Conservation (phyloP, 176 grass and related monocot species). For the Cenchrus purpureus region DNA sequence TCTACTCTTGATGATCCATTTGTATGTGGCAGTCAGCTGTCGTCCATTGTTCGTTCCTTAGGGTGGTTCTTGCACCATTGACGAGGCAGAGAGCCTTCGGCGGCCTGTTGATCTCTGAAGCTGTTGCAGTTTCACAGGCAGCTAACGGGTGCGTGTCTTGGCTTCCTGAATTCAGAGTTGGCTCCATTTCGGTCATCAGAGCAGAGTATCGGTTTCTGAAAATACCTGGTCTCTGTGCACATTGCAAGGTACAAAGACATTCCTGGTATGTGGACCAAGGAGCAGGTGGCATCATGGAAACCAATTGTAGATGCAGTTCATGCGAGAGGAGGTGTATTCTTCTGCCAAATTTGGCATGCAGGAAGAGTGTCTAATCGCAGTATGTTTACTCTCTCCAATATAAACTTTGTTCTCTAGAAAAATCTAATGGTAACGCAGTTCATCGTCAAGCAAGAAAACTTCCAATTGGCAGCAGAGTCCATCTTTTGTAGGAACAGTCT, state of each 20-base stretch:
- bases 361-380: constrained; percentile 58
- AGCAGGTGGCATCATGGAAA: constrained; percentile 71
- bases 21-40: not conserved
- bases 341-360: constrained; percentile 64
- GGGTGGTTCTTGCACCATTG: constrained; percentile 57
- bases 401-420: constrained; percentile 1
- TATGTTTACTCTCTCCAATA: constrained; percentile 26
- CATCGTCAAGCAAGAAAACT: too few relatives aligned
- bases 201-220: not conserved
- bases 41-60: not conserved
- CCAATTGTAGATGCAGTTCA: constrained; percentile 62
- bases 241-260: constrained; percentile 51
- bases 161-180: not conserved
- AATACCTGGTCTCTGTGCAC: not conserved
- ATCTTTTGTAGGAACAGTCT: too few relatives aligned
- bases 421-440: not conserved
- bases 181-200: not conserved
- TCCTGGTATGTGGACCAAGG: constrained; percentile 67
- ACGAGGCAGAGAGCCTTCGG: constrained; percentile 52
- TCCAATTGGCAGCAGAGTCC: not conserved
- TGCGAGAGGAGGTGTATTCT: constrained; percentile 55
- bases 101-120: constrained; percentile 56
- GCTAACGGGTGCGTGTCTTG: constrained; percentile 48
- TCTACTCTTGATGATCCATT: not conserved
- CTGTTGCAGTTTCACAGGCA: constrained; percentile 59